Evolutionary conservation across 2,329 filamentous ascomycete genomes (phyloP).

Genomic region (Stemphylium lycopersici): DNA sequence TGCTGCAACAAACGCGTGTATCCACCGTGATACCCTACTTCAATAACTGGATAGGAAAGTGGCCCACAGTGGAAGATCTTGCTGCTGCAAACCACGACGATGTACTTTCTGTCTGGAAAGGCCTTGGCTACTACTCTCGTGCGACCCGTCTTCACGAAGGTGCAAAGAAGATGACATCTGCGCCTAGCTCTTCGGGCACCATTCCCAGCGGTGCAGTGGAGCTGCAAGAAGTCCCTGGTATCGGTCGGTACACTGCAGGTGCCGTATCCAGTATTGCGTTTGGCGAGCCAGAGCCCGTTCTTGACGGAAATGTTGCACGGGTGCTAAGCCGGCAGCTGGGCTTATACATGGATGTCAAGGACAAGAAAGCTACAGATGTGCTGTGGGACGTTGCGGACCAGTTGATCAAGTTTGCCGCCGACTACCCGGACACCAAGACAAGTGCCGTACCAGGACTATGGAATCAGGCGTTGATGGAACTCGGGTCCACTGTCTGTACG

Average conservation of each 20-base stretch:
- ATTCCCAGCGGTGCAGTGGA: constrained; percentile 57
- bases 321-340: constrained; percentile 67
- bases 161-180: constrained; percentile 57
- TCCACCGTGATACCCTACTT: constrained; percentile 68
- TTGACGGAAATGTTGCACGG: constrained; percentile 68
- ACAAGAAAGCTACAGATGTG: constrained; percentile 60
- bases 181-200: constrained; percentile 51
- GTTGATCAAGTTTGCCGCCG: constrained; percentile 60
- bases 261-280: constrained; percentile 69
- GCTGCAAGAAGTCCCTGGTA: constrained; percentile 61
- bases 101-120: constrained; percentile 65
- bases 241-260: constrained; percentile 68
- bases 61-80: constrained; percentile 65
- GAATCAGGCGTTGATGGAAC: constrained; percentile 71
- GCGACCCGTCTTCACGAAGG: constrained; percentile 66
- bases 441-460: constrained; percentile 64
- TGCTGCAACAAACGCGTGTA: constrained; percentile 71
- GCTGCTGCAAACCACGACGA: constrained; percentile 61
- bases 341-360: constrained; percentile 62
- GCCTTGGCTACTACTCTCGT: constrained; percentile 69
- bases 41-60: constrained; percentile 66
- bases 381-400: constrained; percentile 65
- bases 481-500: constrained; percentile 67
- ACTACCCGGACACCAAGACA: constrained; percentile 30
- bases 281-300: constrained; percentile 64